These are phyloP conservation scores for Leccinum fuscescens DNA, from an alignment of 1,284 basidiomycete species.

Conservation along the genomic window DNA sequence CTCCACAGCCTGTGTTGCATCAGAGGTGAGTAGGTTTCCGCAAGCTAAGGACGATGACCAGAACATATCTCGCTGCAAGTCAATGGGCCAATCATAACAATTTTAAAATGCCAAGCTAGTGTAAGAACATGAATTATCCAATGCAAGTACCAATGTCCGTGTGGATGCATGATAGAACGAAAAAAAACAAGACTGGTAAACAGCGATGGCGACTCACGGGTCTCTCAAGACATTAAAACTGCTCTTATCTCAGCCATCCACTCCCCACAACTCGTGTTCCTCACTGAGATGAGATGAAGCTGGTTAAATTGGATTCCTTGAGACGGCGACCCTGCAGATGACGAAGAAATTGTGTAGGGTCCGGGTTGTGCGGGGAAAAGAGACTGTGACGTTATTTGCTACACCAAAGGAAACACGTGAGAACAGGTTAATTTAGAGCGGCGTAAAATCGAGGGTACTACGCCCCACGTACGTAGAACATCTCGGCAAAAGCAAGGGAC, in stretches of 20 bases:
- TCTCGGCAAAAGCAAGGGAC: constrained; percentile 31
- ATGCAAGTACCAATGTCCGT: constrained; percentile 5
- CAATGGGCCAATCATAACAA: constrained; percentile 5
- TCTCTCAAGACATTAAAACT: constrained; percentile 16
- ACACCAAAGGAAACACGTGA: constrained; percentile 5
- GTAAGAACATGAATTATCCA: background rate
- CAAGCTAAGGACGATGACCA: background rate
- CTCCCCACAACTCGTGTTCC: constrained; percentile 29
- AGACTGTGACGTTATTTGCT: constrained; percentile 21
- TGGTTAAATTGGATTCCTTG: constrained; percentile 27
- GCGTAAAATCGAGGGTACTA: background rate
- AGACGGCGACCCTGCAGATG: constrained; percentile 7
- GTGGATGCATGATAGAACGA: background rate
- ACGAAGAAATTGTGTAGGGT: constrained; percentile 22
- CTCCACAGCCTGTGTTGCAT: background rate
- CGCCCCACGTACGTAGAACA: constrained; percentile 27
- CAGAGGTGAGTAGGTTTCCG: background rate
- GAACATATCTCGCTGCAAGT: constrained; percentile 1
- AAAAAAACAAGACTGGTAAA: background rate
- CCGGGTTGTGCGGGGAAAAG: constrained; percentile 14
- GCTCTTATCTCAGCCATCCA: constrained; percentile 30
- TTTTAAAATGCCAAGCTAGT: background rate
- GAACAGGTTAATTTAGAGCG: background rate
- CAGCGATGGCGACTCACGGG: constrained; percentile 13
- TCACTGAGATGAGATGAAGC: constrained; percentile 25